phyloP scores from a whole-genome alignment of 768 basidiomycete genomes.

The Trametes cingulata region DNA sequence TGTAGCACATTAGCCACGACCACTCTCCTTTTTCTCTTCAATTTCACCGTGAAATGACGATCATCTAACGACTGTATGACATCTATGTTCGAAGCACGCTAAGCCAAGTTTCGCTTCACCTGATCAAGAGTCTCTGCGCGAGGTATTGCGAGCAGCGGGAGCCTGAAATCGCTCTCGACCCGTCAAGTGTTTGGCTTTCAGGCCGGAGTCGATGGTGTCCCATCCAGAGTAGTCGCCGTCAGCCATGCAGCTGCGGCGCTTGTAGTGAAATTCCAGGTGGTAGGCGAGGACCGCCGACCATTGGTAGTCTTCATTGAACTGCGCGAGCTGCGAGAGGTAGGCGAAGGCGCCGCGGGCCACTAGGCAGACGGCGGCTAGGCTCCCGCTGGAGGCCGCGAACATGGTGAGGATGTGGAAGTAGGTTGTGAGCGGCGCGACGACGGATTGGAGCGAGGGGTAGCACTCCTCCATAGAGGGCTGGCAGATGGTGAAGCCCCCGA shows the following conservation, averaged over 20 bases:
- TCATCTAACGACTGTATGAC: no score
- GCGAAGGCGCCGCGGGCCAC: background rate
- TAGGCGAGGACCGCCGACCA: conserved; percentile 19
- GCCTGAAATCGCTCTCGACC: background rate
- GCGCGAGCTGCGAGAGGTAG: conserved; percentile 14
- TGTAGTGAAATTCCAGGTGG: conserved; percentile 5
- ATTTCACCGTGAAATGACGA: no score
- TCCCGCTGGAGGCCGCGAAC: background rate
- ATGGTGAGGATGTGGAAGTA: conserved; percentile 17
- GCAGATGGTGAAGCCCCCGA: conserved; percentile 5
- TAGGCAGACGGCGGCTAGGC: background rate
- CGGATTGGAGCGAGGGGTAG: conserved; percentile 13
- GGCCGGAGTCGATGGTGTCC: background rate
- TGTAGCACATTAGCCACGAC: no score
- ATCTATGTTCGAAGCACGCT: no score
- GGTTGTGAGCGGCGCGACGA: conserved; percentile 20
- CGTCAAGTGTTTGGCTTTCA: background rate
- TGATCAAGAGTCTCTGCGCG: no score
- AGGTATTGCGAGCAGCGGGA: background rate
- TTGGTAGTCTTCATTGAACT: conserved; percentile 9
- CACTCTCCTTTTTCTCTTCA: no score
- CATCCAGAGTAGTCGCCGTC: conserved; percentile 4
- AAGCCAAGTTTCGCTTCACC: no score
- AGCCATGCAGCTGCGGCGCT: background rate
- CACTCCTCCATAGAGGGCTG: conserved; percentile 12